Evolutionary conservation across 2,329 filamentous ascomycete genomes (phyloP).

Genomic region (Leptographium procerum): DNA sequence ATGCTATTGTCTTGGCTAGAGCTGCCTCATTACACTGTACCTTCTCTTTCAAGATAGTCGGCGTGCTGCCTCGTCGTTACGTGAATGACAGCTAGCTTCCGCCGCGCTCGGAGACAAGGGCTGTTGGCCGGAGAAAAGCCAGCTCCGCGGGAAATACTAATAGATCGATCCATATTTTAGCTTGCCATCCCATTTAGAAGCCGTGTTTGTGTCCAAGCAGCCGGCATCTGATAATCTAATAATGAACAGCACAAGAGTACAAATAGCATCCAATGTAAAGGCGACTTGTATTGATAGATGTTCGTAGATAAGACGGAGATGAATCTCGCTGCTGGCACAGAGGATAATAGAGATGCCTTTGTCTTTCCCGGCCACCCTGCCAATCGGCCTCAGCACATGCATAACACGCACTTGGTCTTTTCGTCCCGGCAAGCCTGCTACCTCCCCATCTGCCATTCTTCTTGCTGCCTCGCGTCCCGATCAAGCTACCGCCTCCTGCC

Average conservation of each 20-base stretch:
- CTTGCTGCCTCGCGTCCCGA: not conserved
- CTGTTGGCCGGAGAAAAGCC: not conserved
- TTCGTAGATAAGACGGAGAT: not conserved
- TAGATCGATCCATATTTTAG: not conserved
- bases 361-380: not conserved
- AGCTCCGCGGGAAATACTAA: not conserved
- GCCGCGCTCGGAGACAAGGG: not conserved
- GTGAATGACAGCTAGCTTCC: too few relatives aligned
- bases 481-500: not conserved
- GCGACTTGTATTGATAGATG: too few relatives aligned
- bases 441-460: not conserved
- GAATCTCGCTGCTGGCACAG: not conserved
- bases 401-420: not conserved
- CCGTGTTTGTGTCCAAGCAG: too few relatives aligned
- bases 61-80: too few relatives aligned
- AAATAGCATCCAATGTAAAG: too few relatives aligned
- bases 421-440: not conserved
- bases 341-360: not conserved
- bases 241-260: too few relatives aligned
- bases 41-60: too few relatives aligned
- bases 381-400: not conserved
- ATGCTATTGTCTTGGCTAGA: not conserved
- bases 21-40: too few relatives aligned
- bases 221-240: not conserved
- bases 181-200: not conserved